Evolutionary conservation across 2,329 filamentous ascomycete species (phyloP), one percentile per base, ranked within the genome.

Genomic region (Boeremia lycopersici): DNA sequence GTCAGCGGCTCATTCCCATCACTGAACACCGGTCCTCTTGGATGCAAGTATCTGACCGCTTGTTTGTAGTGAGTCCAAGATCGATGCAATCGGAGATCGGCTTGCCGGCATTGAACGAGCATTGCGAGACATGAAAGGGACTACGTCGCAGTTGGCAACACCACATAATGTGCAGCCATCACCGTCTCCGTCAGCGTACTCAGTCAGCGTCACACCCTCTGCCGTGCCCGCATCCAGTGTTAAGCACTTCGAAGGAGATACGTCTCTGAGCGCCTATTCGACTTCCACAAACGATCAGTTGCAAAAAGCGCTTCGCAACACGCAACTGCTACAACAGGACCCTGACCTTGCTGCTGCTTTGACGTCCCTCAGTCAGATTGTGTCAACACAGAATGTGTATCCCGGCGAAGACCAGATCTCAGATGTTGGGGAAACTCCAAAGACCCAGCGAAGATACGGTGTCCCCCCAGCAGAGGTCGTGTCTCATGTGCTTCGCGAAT

Each of bases 41-140:
- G 31, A 11, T 31, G 8, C 26, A 30, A 12, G 2, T 9, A 19
- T 36, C 52, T 55, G n/a, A 55, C 41, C 10, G 15, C 12, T 17
- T 23, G 2, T 2, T 6, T 34, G 4, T 40, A 77, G 74, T 52
- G 75, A 77, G 42, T 66, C 62, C 39, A 77, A 77, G 49, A 74
- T 77, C 25, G 74, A 77, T 33, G 62, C 65, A 1, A 74, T 75
- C 35, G 70, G 63, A n/a, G 47, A 53, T 25, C 50, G 56, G 36
- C 48, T 66, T 31, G 56, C 59, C 6, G 52, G 57, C 38, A 76
- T 77, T 39, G 72, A 74, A 51, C 46, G 58, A 36, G 49, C 59
- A 4, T 59, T 75, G 13, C 44, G 41, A 26, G 49, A 57, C 15
- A 40, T 57, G 35, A 54, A 47, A 19, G 47, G 30, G 26, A 15